Base-by-base conservation (phyloP, 1,284 basidiomycete genomes). In the Apiotrichum montevideense region DNA sequence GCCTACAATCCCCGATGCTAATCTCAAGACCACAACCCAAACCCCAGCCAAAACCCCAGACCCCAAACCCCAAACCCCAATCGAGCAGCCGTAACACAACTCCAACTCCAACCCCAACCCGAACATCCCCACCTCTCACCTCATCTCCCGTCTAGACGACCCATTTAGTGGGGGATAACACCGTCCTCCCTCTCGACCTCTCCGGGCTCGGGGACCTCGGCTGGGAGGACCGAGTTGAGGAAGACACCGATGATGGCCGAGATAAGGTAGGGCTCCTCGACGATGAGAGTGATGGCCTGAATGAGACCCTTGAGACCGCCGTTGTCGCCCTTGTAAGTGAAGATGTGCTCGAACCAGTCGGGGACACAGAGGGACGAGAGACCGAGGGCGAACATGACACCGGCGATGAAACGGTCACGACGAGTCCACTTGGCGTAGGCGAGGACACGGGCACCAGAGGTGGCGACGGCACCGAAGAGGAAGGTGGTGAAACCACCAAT, bases 281-380 rank as follows among this genome's bases (percentile, higher is more conserved):
- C 54, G 87, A 91, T 76, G 63, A 92, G 88, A 15, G 85, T 84
- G 61, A 92, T 87, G 2, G 86, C 86, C 68, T 87, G 80, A 61
- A 92, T 83, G 51, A 92, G 78, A 2, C 90, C 88, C 57, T 81
- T 73, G n/a, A 92, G 74, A 0, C 85, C 87, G 46, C 77, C 79
- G 68, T 79, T 86, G 35, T 82, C 78, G 55, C 81, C 78, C 1
- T 72, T 63, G 3, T 69, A 67, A 9, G 68, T 67, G 62, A 71
- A 70, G 48, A 73, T 63, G 65, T 73, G 69, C 47, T 56, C 61
- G 55, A 74, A 73, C 66, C 71, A 78, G 32, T 67, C 64, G 4
- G 68, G 67, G 10, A 76, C 75, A 21, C 77, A 61, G 47, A 80
- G 66, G 47, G 88, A 82, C 0, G 87, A 88, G 37, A 91, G 58